Base-by-base conservation (phyloP, 805 yeast genomes). In the Kodamaea fukazawae region DNA sequence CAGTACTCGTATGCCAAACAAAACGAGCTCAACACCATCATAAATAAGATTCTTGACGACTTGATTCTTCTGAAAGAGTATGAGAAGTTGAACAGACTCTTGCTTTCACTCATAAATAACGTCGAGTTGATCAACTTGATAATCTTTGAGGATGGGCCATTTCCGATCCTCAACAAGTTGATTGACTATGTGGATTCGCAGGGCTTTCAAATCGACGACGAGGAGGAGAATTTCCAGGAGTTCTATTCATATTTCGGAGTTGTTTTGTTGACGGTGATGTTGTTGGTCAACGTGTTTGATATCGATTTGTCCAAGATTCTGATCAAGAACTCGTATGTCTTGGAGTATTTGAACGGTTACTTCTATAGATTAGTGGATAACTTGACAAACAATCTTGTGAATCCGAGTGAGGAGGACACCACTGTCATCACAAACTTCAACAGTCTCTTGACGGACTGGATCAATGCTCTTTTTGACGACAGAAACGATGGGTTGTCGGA, bases 401-500 rank as follows among this genome's bases (percentile, higher is more conserved):
- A 47, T 9, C 14, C 34, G 1, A 42, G 38, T 9, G 65, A 57
- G 11, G 68, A 65, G 35, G 67, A 61, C 27, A 44, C 43, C 7
- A 57, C 58, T 9, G 61, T 63, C 11, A 50, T 56, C 11, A 37
- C 49, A 17, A 67, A 67, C 43, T 69, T 62, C 50, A 58, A 63
- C 33, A 56, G 46, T 15, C 55, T 69, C 26, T 28, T 63, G 20
- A 46, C 78, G 32, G 83, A 78, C 16, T 91, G 98, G 98, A 75
- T 85, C 33, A 65, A 75, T 18, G 90, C 93, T 1, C 60, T 91
- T 29, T 89, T 86, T 60, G 90, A 87, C 45, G 80, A 67, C 32
- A 47, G 47, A 34, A 68, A 66, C 40, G 75, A 86, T 23, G 96
- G 96, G 3, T 78, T 90, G 27, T 82, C 95, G 0, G 97, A 91